Conservation (phyloP, 2,329 filamentous ascomycete genomes). For the Penicillium sumatraense region DNA sequence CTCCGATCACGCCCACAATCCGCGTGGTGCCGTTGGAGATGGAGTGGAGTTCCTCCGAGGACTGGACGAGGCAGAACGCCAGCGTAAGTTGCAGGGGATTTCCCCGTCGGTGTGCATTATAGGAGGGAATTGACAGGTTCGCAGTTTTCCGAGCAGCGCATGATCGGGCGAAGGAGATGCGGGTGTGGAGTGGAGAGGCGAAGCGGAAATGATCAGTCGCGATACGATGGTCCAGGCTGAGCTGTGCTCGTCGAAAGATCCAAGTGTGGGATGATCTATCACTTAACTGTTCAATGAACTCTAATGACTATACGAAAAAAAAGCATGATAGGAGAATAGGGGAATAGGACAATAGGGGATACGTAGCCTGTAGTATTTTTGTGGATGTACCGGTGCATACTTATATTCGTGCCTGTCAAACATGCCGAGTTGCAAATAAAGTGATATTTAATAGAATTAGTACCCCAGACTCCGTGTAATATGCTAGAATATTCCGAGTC, state of each 20-base stretch:
- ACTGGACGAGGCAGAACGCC: constrained; percentile 86
- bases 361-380: too few relatives aligned
- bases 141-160: constrained; percentile 73
- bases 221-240: constrained; percentile 17
- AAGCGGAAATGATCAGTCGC: constrained; percentile 48
- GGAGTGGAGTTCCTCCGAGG: constrained; percentile 83
- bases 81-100: constrained; percentile 46
- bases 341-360: too few relatives aligned
- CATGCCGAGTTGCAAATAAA: too few relatives aligned
- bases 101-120: neutral
- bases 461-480: too few relatives aligned
- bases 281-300: neutral
- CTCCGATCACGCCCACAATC: constrained; percentile 86
- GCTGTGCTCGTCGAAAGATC: constrained; percentile 32
- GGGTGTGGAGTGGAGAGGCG: constrained; percentile 70
- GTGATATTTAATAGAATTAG: too few relatives aligned
- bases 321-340: too few relatives aligned
- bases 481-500: too few relatives aligned
- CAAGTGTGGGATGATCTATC: neutral
- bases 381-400: too few relatives aligned
- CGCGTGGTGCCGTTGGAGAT: constrained; percentile 68
- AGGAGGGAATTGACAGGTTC: constrained; percentile 20
- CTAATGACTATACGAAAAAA: too few relatives aligned
- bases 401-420: too few relatives aligned
- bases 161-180: constrained; percentile 71